Percentiles rank a stretch among this genome's conserved stretches.
These are phyloP conservation scores for Cucurbita moschata DNA, from an alignment of 306 rosid genomes.

Conservation along the genomic window DNA sequence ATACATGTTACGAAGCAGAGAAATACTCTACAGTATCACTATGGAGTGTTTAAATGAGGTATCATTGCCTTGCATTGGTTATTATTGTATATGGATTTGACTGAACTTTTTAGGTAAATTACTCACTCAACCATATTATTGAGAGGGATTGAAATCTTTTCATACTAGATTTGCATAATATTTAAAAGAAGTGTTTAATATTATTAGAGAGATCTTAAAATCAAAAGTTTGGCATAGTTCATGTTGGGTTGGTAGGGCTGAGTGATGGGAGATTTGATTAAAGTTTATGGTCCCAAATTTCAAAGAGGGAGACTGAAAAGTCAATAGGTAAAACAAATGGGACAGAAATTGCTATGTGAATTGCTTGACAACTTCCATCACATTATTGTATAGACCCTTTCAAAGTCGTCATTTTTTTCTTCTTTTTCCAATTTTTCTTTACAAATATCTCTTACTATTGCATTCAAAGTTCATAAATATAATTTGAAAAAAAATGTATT, in stretches of 20 bases:
- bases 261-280: background rate
- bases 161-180: background rate
- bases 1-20: too few species aligned
- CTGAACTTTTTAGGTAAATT: background rate
- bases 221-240: background rate
- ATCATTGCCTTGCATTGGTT: background rate
- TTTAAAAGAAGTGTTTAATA: background rate
- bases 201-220: background rate
- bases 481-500: background rate
- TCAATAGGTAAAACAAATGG: background rate
- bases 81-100: background rate
- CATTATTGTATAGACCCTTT: background rate
- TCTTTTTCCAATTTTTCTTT: background rate
- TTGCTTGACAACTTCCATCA: slow-evolving; percentile 4
- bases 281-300: background rate
- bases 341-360: slow-evolving; percentile 1
- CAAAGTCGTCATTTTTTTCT: background rate
- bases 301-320: background rate
- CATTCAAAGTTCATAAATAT: background rate
- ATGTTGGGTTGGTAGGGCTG: background rate
- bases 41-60: too few species aligned
- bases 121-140: background rate
- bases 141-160: background rate
- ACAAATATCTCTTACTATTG: background rate
- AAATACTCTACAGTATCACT: too few species aligned